Base-by-base conservation (phyloP, 2,329 filamentous ascomycete species). In the Stemphylium lycopersici region DNA sequence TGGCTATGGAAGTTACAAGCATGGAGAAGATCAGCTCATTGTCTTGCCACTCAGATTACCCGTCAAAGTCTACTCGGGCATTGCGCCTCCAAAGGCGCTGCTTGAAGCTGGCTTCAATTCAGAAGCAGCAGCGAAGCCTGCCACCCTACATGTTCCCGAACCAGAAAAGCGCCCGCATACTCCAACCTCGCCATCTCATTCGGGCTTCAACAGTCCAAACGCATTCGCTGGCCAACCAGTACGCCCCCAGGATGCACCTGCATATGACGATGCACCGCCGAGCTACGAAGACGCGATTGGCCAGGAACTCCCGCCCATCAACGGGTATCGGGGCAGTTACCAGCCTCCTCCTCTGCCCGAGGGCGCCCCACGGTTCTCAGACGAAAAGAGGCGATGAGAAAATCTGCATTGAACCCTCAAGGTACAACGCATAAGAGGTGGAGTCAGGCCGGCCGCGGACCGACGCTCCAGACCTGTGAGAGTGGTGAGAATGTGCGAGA, bases 251-350 rank as follows among this genome's bases (percentile, higher is more conserved):
- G 51, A 62, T 2, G 68, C 74, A 18, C 84, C 71, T 10, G 78
- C 75, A 2, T 80, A 84, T 60, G 88, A 91, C 29, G 91, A 95
- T 51, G 90, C 91, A n/a, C 93, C 93, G 15, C 93, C 93, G 6
- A 96, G 91, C 68, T 98, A 98, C 70, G 92, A 96, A 76, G 93
- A 97, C 75, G 92, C 91, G 11, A 88, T 97, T 77, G 92, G 91
- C 6, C 88, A 90, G 61, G 85, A 87, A 54, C 77, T 95, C 58
- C 88, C 85, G 32, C 90, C 91, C 1, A 85, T 91, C 51, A 84
- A 91, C 70, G 89, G 87, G 56, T 79, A 88, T 22, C 81, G 92
- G 65, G 86, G 88, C 24, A 86, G 85, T 12, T 92, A 90, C 71
- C 76, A 71, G 50, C 78, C 78, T 15, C 79, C 79, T 32, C 72